Evolutionary conservation across 2,329 filamentous ascomycete species (phyloP).

Genomic region (Monosporascus sp.): DNA sequence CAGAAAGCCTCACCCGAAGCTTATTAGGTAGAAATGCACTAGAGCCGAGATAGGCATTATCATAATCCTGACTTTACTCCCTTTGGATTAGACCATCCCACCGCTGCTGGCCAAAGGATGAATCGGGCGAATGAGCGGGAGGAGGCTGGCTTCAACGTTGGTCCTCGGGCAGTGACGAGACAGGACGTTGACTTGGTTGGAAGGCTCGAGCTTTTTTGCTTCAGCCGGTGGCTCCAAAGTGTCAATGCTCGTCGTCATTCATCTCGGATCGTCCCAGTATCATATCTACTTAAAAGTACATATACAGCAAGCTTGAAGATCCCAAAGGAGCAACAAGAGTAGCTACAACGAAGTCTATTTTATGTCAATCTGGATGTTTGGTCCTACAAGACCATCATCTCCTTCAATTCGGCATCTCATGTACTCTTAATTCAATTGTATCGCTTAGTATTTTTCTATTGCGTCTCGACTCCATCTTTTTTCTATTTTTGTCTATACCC

Average conservation of each 20-base stretch:
- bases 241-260: background rate
- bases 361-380: background rate
- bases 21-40: background rate
- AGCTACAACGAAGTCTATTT: background rate
- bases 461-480: constrained; percentile 10
- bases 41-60: background rate
- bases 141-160: background rate
- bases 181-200: too few relatives aligned
- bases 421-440: constrained; percentile 8
- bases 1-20: background rate
- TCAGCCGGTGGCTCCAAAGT: background rate
- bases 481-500: constrained; percentile 2
- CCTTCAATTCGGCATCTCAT: constrained; percentile 10
- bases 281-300: background rate
- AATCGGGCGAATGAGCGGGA: background rate
- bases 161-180: background rate
- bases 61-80: background rate
- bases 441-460: background rate
- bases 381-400: constrained; percentile 6
- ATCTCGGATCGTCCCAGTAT: background rate
- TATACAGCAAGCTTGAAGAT: background rate
- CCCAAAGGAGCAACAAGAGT: too few relatives aligned
- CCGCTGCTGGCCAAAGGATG: background rate
- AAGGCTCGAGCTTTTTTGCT: too few relatives aligned
- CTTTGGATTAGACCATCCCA: background rate